Evolutionary conservation across 2,329 filamentous ascomycete species (phyloP).

Genomic region (Aspergillus sp.): DNA sequence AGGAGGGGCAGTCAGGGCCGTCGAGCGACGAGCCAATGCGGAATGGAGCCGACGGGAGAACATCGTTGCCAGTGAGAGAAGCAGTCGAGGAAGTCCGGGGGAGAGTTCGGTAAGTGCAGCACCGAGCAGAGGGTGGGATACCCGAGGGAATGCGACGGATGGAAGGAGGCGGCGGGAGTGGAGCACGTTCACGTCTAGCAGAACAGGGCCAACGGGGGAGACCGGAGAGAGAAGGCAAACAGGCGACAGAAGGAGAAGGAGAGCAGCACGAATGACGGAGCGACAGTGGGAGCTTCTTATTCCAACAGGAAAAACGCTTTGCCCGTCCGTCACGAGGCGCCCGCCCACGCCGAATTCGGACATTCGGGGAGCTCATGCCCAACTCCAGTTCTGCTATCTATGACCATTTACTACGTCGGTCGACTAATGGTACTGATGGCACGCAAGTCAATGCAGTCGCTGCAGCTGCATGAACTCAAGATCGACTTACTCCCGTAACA

Average conservation of each 20-base stretch:
- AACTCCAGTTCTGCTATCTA: neutral
- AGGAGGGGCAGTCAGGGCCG: conserved; percentile 29
- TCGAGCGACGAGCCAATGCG: conserved; percentile 36
- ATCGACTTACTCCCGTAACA: no score
- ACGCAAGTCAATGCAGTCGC: no score
- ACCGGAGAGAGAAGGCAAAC: conserved; percentile 13
- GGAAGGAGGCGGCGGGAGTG: conserved; percentile 27
- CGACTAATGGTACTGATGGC: no score
- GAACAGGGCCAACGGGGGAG: conserved; percentile 14
- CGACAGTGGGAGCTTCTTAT: conserved; percentile 14
- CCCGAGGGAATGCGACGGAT: conserved; percentile 32
- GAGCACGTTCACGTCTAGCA: conserved; percentile 23
- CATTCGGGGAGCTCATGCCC: neutral
- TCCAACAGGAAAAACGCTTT: conserved; percentile 26
- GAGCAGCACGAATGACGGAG: conserved; percentile 9
- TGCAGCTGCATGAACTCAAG: neutral
- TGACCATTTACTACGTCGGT: no score
- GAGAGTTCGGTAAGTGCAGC: conserved; percentile 11
- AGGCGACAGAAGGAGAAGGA: conserved; percentile 6
- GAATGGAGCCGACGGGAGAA: conserved; percentile 38
- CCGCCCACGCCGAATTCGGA: neutral
- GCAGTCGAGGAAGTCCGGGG: neutral
- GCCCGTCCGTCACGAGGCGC: conserved; percentile 4
- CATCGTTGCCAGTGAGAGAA: conserved; percentile 19
- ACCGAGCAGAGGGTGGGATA: conserved; percentile 17